Conservation (phyloP, 331 rosid genomes). For the Saraca asoca region DNA sequence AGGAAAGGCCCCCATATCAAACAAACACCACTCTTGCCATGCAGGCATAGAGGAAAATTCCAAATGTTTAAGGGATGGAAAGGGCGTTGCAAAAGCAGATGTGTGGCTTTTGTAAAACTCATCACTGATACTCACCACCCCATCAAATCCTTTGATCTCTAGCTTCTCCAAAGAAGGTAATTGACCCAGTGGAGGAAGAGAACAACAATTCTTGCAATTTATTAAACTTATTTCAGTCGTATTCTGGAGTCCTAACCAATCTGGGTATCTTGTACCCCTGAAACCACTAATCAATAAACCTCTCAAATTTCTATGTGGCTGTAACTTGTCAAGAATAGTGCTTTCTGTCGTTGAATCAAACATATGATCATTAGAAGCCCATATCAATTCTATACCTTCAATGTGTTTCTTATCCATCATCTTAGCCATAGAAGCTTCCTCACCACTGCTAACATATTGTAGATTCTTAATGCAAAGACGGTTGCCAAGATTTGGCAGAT, state of each 20-base stretch:
- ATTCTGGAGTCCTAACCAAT: neutral
- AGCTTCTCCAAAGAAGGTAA: neutral
- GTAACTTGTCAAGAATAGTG: neutral
- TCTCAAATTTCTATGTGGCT: neutral
- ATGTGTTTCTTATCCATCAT: no score
- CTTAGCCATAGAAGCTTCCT: neutral
- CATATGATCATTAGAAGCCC: neutral
- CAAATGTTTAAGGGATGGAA: neutral
- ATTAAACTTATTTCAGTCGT: neutral
- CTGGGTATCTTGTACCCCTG: neutral
- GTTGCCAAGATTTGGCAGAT: neutral
- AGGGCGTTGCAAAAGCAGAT: neutral
- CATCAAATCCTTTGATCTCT: neutral
- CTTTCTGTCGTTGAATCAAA: neutral
- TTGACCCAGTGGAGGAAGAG: constrained; percentile 6
- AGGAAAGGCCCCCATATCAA: neutral
- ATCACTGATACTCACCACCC: neutral
- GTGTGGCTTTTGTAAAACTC: neutral
- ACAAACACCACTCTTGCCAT: neutral
- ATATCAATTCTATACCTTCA: no score
- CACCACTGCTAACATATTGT: no score
- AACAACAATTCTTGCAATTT: neutral
- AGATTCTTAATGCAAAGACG: neutral
- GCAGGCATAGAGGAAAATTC: neutral
- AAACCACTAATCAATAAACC: neutral